phyloP scores from a whole-genome alignment of 345 rosid species.

The Pelargonium nanum region DNA sequence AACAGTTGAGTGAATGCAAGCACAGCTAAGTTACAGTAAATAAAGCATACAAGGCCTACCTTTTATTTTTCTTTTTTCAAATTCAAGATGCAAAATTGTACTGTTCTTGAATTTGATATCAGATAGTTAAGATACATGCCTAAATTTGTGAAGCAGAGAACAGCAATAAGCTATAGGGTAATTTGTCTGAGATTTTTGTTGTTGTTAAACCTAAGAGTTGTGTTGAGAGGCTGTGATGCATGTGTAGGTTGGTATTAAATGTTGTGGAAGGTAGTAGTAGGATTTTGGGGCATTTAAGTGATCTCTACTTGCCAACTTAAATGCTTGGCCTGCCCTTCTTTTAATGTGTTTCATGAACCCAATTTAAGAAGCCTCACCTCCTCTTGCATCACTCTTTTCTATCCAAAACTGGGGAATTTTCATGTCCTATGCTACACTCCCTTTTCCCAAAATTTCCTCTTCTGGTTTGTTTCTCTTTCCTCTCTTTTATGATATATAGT shows the following conservation, averaged over 20 bases:
- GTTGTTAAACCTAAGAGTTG: too few species aligned
- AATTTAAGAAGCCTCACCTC: conserved; percentile 27
- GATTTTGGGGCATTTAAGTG: conserved; percentile 34
- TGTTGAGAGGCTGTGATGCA: not conserved
- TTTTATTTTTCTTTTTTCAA: too few species aligned
- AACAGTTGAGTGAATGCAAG: too few species aligned
- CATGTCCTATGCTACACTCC: not conserved
- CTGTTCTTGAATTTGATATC: too few species aligned
- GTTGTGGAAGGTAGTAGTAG: conserved; percentile 11
- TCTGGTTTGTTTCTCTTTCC: not conserved
- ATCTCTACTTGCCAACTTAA: conserved; percentile 34
- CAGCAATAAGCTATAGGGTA: too few species aligned
- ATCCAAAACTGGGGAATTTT: not conserved
- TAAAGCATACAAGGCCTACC: too few species aligned
- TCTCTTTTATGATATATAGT: not conserved
- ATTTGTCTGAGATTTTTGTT: too few species aligned
- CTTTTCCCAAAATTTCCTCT: not conserved
- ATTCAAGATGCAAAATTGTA: too few species aligned
- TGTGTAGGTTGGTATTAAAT: conserved; percentile 26
- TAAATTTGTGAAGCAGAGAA: too few species aligned
- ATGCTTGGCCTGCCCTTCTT: conserved; percentile 40
- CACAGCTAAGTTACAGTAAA: too few species aligned
- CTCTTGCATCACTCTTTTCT: conserved; percentile 14
- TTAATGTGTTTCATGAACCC: conserved; percentile 30
- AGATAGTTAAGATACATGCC: too few species aligned